Evolutionary conservation across 2,329 filamentous ascomycete species (phyloP), one percentile per base, ranked within the genome.

Genomic region (Ceratocystis colombiana): DNA sequence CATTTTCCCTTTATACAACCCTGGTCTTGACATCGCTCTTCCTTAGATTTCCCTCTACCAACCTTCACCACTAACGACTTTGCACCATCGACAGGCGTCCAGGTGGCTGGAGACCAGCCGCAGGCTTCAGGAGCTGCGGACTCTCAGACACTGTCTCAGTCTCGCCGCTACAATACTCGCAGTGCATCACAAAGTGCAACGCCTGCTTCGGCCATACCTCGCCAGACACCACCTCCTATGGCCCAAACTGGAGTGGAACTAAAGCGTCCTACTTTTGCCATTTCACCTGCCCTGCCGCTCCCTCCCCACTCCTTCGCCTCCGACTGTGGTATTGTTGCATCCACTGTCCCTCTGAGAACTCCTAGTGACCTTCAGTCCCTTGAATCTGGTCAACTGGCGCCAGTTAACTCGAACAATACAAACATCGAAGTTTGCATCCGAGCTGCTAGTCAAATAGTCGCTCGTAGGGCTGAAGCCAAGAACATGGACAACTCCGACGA

Each of bases 361-460:
- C 48, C 7, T 25, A 7, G 15, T 37, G 12, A 5, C 55, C 3
- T 25, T n/a, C 55, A 4, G 5, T 37, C 28, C 17, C 25, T n/a
- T 7, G 28, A 22, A 33, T 37, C 55, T 10, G 55, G 8, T n/a
- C 15, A 37, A 15, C n/a, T n/a, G 15, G 17, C 28, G 10, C 28
- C 22, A n/a, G 25, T 59, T 8, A 17, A 59, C 25, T 33, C 55
- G 17, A 37, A 10, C 55, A 37, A 2, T 7, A 59, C 55, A 37
- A 59, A 30, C 17, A 59, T 59, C 20, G 55, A 59, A 59, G 55
- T 59, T 59, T 59, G 28, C 15, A 59, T 59, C 28, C 55, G n/a
- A 59, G 28, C 12, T 57, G 7, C 17, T 20, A 12, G 55, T 59
- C 15, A 5, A 3, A 10, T 10, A 37, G 3, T 1, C 10, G 1